A percentile compares a stretch with the other conserved stretches of the same genome.
Evolutionary conservation across 1,139 yeast genomes (phyloP).

Genomic region (Geotrichum histeridarum): DNA sequence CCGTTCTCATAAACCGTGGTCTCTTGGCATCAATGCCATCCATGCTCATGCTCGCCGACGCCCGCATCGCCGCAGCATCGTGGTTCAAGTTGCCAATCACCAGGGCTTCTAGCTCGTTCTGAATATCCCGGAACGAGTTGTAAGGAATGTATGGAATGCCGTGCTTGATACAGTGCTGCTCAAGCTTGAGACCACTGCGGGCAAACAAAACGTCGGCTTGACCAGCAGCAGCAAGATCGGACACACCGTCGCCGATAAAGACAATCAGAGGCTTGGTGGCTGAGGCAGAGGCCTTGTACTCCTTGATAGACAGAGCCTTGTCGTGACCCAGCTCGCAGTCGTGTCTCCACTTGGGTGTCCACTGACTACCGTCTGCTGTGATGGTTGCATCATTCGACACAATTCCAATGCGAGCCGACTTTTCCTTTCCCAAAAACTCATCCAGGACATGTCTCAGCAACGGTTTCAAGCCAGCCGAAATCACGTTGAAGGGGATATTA

Average conservation of each 20-base stretch:
- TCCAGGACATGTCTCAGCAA: constrained; percentile 55
- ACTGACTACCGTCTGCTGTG: constrained; percentile 41
- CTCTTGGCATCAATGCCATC: constrained; percentile 14
- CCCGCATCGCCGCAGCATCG: constrained; percentile 23
- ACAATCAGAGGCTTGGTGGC: constrained; percentile 36
- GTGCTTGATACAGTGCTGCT: constrained; percentile 41
- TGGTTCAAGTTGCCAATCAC: constrained; percentile 35
- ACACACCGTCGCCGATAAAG: constrained; percentile 45
- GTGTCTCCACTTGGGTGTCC: constrained; percentile 60
- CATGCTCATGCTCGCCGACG: constrained; percentile 7
- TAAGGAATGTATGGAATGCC: constrained; percentile 42
- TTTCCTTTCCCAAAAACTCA: constrained; percentile 54
- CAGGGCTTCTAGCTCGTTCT: constrained; percentile 35
- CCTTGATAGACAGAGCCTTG: constrained; percentile 55
- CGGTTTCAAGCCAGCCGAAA: constrained; percentile 65
- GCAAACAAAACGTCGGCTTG: constrained; percentile 45
- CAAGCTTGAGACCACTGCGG: constrained; percentile 41
- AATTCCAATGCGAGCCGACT: constrained; percentile 51
- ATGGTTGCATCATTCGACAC: constrained; percentile 55
- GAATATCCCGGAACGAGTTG: constrained; percentile 41
- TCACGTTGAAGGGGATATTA: constrained; percentile 55
- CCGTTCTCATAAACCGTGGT: constrained; percentile 20
- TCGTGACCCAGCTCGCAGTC: constrained; percentile 63
- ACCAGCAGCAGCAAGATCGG: constrained; percentile 45
- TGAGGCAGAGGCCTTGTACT: constrained; percentile 36